Conservation (phyloP, 2,329 filamentous ascomycete genomes). For the Fusarium multiceps region DNA sequence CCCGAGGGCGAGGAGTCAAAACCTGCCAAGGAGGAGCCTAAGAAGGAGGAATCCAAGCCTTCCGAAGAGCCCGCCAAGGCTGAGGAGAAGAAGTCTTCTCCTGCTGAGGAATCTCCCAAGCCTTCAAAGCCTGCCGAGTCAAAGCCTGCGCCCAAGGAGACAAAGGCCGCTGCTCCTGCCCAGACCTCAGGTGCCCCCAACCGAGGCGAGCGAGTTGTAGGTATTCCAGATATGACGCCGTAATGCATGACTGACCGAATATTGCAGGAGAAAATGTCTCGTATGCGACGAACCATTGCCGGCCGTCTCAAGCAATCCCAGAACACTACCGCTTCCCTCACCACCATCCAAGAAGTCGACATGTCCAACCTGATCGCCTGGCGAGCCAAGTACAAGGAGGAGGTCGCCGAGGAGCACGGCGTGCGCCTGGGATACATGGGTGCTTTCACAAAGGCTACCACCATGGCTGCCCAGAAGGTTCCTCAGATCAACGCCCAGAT, state of each 20-base stretch:
- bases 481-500: constrained; percentile 75
- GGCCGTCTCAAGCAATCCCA: constrained; percentile 74
- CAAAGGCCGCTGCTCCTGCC: constrained; percentile 17
- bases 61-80: constrained; percentile 25
- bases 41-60: constrained; percentile 35
- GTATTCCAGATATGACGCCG: not conserved
- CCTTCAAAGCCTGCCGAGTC: constrained; percentile 32
- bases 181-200: constrained; percentile 19
- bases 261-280: constrained; percentile 58
- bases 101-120: constrained; percentile 25
- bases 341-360: constrained; percentile 61
- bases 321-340: constrained; percentile 76
- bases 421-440: constrained; percentile 75
- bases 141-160: constrained; percentile 34
- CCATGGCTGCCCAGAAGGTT: constrained; percentile 73
- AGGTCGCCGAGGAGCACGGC: constrained; percentile 47
- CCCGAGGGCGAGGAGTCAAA: constrained; percentile 35
- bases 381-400: constrained; percentile 73
- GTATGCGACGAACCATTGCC: constrained; percentile 82
- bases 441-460: constrained; percentile 78
- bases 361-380: constrained; percentile 74
- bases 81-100: constrained; percentile 35
- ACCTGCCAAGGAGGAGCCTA: constrained; percentile 29
- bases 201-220: constrained; percentile 39
- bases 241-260: not conserved